A percentile compares a stretch with the other conserved stretches of the same genome.
Evolutionary conservation across 2,329 filamentous ascomycete genomes (phyloP).

Genomic region (Hortaea werneckii): DNA sequence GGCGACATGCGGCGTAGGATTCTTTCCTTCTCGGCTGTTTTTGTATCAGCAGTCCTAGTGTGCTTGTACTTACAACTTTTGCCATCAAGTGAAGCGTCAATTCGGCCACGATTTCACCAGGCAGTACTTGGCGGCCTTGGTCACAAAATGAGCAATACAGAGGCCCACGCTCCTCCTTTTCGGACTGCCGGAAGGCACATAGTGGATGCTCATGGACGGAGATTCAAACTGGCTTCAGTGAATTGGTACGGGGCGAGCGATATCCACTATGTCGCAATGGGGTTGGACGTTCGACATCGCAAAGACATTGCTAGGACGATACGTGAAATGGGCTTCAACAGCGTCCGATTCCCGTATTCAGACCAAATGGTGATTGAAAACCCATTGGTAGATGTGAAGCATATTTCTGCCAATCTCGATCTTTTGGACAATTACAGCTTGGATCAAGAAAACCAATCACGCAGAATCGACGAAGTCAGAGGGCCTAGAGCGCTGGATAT

Average conservation of each 20-base stretch:
- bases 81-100: constrained; percentile 6
- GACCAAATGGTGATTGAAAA: constrained; percentile 58
- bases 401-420: constrained; percentile 51
- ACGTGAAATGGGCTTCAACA: constrained; percentile 56
- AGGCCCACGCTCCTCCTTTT: constrained; percentile 40
- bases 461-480: constrained; percentile 3
- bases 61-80: constrained; percentile 17
- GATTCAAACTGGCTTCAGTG: constrained; percentile 53
- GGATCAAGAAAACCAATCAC: background rate
- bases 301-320: constrained; percentile 51
- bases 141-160: constrained; percentile 6
- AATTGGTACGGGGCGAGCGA: constrained; percentile 67
- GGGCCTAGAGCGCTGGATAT: constrained; percentile 51
- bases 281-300: constrained; percentile 54
- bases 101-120: constrained; percentile 10
- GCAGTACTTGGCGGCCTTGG: constrained; percentile 3
- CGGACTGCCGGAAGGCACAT: constrained; percentile 51
- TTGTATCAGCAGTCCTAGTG: constrained; percentile 7
- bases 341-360: constrained; percentile 57
- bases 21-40: background rate
- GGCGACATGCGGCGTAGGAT: constrained; percentile 1
- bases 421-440: constrained; percentile 30
- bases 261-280: constrained; percentile 53
- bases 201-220: constrained; percentile 46
- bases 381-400: constrained; percentile 41